Evolutionary conservation across 73 alveolate species (phyloP).

Genomic region (Tetrahymena malaccensis): DNA sequence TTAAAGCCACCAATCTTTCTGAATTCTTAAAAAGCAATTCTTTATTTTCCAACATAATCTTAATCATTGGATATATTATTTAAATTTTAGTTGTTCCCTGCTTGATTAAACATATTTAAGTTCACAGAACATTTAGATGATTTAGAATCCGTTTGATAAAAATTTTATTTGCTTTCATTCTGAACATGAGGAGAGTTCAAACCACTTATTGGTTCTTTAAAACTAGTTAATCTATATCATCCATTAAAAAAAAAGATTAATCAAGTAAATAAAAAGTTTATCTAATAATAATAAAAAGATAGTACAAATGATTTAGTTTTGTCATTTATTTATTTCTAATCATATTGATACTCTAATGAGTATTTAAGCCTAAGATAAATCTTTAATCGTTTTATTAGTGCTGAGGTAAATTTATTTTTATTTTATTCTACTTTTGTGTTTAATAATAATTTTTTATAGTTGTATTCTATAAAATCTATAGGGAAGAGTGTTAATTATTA

Average conservation of each 20-base stretch:
- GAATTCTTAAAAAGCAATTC: not conserved
- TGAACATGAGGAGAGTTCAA: not conserved
- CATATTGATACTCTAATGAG: not conserved
- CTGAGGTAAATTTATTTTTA: not conserved
- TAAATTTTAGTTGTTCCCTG: not conserved
- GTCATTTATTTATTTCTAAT: not conserved
- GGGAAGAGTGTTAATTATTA: not conserved
- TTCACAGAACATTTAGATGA: not conserved
- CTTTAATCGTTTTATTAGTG: not conserved
- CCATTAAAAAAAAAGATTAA: not conserved
- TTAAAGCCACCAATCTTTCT: not conserved
- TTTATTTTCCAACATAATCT: not conserved
- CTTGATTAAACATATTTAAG: not conserved
- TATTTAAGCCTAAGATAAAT: not conserved
- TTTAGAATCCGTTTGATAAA: not conserved
- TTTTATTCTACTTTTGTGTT: not conserved
- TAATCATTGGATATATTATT: not conserved
- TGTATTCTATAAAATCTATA: not conserved
- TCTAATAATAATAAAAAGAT: no score
- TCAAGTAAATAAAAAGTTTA: not conserved
- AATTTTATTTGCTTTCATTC: not conserved
- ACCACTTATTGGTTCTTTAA: not conserved
- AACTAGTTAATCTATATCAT: not conserved
- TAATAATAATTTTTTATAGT: no score
- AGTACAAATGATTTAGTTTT: not conserved